Conservation (phyloP, 1,139 yeast species). For the Hyphopichia burtonii region DNA sequence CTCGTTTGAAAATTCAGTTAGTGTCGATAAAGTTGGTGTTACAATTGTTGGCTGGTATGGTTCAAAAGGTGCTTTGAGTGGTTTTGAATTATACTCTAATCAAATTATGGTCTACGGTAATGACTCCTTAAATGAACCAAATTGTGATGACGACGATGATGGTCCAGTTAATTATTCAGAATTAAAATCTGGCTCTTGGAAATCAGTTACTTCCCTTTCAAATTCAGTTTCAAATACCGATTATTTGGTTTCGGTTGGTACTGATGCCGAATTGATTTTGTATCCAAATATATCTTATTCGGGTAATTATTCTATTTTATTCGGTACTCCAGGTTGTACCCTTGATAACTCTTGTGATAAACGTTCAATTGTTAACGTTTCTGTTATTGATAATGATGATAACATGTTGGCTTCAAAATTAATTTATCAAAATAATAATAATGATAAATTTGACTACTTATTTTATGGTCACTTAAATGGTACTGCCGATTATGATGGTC, state of each 20-base stretch:
- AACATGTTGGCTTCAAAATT: conserved; percentile 38
- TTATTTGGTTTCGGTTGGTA: conserved; percentile 26
- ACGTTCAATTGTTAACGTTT: conserved; percentile 78
- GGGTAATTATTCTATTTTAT: conserved; percentile 70
- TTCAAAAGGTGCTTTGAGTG: conserved; percentile 61
- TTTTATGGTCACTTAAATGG: conserved; percentile 69
- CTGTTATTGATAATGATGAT: conserved; percentile 53
- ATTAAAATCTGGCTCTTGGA: conserved; percentile 32
- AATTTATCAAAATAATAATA: conserved; percentile 77
- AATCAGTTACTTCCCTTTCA: conserved; percentile 23
- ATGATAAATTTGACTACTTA: conserved; percentile 76
- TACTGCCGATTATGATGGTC: conserved; percentile 32
- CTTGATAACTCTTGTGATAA: conserved; percentile 63
- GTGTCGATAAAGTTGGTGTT: conserved; percentile 63
- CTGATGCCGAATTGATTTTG: conserved; percentile 47
- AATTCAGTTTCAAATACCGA: conserved; percentile 20
- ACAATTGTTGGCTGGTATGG: conserved; percentile 74
- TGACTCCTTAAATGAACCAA: conserved; percentile 66
- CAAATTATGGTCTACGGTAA: conserved; percentile 69
- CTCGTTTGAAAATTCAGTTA: conserved; percentile 69
- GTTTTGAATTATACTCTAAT: conserved; percentile 70
- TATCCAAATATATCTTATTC: conserved; percentile 70
- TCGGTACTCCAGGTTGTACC: conserved; percentile 87
- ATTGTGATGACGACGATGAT: conserved; percentile 40
- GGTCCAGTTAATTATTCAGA: conserved; percentile 34